Evolutionary conservation across 805 yeast genomes (phyloP).

Genomic region (Saccharomyces jurei): DNA sequence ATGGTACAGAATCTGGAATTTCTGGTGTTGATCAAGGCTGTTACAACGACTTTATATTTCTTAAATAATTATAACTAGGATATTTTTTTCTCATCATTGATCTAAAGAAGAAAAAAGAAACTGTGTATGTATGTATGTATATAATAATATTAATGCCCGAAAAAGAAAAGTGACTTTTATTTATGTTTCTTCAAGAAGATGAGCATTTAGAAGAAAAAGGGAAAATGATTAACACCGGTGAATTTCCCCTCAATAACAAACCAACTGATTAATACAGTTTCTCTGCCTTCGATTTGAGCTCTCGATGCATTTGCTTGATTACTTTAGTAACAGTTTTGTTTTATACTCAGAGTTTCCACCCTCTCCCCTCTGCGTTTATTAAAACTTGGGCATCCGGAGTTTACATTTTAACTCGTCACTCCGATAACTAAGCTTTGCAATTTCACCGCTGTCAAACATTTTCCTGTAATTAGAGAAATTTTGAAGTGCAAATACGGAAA

Average conservation of each 20-base stretch:
- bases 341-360: background rate
- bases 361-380: background rate
- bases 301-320: background rate
- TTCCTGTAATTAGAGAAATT: background rate
- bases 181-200: too few relatives aligned
- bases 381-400: background rate
- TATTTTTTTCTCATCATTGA: background rate
- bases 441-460: background rate
- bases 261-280: too few relatives aligned
- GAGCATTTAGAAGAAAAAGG: too few relatives aligned
- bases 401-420: background rate
- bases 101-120: background rate
- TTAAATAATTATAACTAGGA: background rate
- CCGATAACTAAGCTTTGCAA: background rate
- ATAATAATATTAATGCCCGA: too few relatives aligned
- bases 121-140: background rate
- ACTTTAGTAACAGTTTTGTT: background rate
- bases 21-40: constrained; percentile 38
- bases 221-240: too few relatives aligned
- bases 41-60: background rate
- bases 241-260: too few relatives aligned
- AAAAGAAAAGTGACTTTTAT: too few relatives aligned
- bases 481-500: background rate
- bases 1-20: constrained; percentile 36
- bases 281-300: background rate